Percentiles rank a stretch among this genome's conserved stretches.
Conservation (phyloP, 208 protist genomes). For the Blechomonas ayalai region DNA sequence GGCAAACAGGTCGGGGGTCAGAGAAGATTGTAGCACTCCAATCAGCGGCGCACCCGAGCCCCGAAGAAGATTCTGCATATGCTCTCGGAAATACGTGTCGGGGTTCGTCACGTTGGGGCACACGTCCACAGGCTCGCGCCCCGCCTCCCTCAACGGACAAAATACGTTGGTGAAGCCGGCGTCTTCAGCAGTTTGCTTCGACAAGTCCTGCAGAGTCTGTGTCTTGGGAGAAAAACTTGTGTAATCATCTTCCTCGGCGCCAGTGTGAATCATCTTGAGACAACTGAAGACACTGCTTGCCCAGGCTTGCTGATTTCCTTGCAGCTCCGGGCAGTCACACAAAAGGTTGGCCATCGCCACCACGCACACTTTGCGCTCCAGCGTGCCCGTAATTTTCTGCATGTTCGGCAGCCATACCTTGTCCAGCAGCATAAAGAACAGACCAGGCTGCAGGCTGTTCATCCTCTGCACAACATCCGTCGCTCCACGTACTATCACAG, state of each 20-base stretch:
- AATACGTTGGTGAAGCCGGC: conserved; percentile 54
- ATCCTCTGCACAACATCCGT: conserved; percentile 49
- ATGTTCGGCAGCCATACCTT: conserved; percentile 73
- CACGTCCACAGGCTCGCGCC: conserved; percentile 51
- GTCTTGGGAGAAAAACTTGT: conserved; percentile 52
- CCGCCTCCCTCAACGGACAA: conserved; percentile 70
- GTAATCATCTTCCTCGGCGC: conserved; percentile 69
- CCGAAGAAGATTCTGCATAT: conserved; percentile 39
- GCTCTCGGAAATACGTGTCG: conserved; percentile 48
- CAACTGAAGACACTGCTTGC: conserved; percentile 54
- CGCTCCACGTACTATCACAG: conserved; percentile 50
- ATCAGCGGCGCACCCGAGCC: conserved; percentile 27
- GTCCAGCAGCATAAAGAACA: conserved; percentile 79
- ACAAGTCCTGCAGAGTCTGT: conserved; percentile 27
- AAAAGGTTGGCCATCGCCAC: conserved; percentile 73
- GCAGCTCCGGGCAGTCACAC: conserved; percentile 50
- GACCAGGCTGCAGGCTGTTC: conserved; percentile 54
- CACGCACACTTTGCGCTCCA: conserved; percentile 81
- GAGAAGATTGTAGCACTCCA: conserved; percentile 21
- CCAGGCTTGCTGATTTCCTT: conserved; percentile 51
- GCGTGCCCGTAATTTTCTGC: conserved; percentile 71
- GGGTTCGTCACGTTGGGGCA: conserved; percentile 57
- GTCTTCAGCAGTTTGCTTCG: conserved; percentile 14
- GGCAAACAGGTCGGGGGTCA: conserved; percentile 35
- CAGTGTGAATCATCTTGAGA: conserved; percentile 65